Evolutionary conservation across 23 red algal genomes (phyloP), one percentile per base, ranked within the genome.

Genomic region (Porphyridium purpureum): DNA sequence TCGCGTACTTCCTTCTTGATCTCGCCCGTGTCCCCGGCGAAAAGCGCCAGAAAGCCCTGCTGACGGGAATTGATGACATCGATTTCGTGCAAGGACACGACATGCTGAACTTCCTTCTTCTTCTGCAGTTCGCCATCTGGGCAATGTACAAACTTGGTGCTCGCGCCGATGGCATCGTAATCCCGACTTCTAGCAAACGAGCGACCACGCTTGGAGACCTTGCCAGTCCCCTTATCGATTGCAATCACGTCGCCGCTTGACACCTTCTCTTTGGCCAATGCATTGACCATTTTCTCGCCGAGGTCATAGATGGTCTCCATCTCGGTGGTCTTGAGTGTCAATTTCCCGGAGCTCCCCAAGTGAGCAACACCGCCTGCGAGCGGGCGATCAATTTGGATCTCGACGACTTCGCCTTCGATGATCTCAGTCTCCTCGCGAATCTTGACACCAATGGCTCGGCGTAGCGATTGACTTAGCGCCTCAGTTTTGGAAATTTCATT

Each of bases 281-380:
- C 64, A 7, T 98, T 72, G 15, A 85, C 81, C 90, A 98, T 98
- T 49, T 85, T 84, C 28, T 52, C 62, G 25, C 90, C 90, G 7
- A 98, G 58, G 38, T 98, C 90, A 56, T 98, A 98, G 33, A 98
- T 66, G 27, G 77, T 98, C 57, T 98, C 90, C 90, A 98, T 98
- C 25, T 98, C 90, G 22, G 90, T 98, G 2, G 90, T 98, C 60
- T 98, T 98, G 60, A 98, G 69, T 27, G 79, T 83, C 8, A 98
- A 57, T 38, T 93, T 93, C 21, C 74, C 84, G 32, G 41, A 55
- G 42, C 30, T 47, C 19, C 53, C 53, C 9, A 1, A 15, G 19
- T 22, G 19, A 15, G 19, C 44, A 1, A 48, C 44, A 22, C 44
- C 44, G 3, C 44, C 44, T 2, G 3, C 52, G 11, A 85, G 68